These are phyloP conservation scores for Fusarium sp. DNA, from an alignment of 2,329 filamentous ascomycete species.

Conservation along the genomic window DNA sequence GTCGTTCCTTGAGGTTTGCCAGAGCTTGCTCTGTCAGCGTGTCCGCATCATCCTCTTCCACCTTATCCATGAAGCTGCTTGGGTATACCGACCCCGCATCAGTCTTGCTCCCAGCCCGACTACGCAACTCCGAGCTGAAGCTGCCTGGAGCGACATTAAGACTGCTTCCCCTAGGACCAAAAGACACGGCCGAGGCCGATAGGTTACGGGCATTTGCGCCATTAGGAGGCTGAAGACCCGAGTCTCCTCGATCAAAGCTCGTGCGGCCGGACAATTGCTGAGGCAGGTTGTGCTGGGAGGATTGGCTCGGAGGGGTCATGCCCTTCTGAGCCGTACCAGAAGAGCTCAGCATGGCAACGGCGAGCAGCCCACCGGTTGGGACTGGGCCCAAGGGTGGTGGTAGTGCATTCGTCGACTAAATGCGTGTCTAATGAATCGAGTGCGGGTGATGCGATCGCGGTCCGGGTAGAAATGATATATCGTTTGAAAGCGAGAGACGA, in stretches of 20 bases:
- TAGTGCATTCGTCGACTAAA: slow-evolving; percentile 52
- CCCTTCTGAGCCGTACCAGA: slow-evolving; percentile 49
- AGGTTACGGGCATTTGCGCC: slow-evolving; percentile 58
- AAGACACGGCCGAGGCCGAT: slow-evolving; percentile 67
- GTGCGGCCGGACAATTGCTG: slow-evolving; percentile 44
- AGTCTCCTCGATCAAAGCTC: slow-evolving; percentile 65
- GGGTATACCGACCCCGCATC: slow-evolving; percentile 52
- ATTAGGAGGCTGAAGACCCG: slow-evolving; percentile 62
- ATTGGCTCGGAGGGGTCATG: slow-evolving; percentile 48
- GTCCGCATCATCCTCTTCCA: slow-evolving; percentile 70
- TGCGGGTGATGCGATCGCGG: slow-evolving; percentile 32
- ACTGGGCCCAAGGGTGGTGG: slow-evolving; percentile 52
- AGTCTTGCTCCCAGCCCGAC: slow-evolving; percentile 55
- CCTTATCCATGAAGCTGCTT: slow-evolving; percentile 62
- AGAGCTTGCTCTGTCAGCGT: slow-evolving; percentile 76
- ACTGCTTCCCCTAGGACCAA: slow-evolving; percentile 74
- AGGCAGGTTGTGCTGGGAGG: slow-evolving; percentile 53
- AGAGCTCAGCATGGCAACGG: slow-evolving; percentile 50
- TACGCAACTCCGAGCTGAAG: slow-evolving; percentile 89
- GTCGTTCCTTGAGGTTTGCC: slow-evolving; percentile 79
- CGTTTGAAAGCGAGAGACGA: slow-evolving; percentile 6
- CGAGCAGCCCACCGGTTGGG: slow-evolving; percentile 53
- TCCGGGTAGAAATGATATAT: slow-evolving; percentile 18
- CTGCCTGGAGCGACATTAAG: slow-evolving; percentile 81
- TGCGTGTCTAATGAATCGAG: slow-evolving; percentile 16